Evolutionary conservation across 768 basidiomycete species (phyloP).

Genomic region (Russula foetens): DNA sequence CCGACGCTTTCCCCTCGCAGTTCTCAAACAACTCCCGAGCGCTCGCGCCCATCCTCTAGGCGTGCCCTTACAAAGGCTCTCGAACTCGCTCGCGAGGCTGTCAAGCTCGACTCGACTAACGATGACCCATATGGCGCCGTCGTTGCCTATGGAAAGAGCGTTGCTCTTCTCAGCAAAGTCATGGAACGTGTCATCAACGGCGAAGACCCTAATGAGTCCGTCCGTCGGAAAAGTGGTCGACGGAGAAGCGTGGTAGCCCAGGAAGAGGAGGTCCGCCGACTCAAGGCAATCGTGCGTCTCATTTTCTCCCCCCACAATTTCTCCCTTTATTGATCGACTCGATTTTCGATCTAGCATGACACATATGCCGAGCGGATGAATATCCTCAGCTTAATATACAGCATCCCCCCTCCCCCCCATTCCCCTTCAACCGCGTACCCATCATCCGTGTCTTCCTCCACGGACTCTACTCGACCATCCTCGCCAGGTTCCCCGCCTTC

Average conservation of each 20-base stretch:
- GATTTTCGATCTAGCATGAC: constrained; percentile 56
- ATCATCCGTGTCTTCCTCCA: constrained; percentile 35
- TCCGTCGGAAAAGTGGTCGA: constrained; percentile 47
- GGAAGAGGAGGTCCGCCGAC: constrained; percentile 79
- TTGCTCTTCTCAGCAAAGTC: constrained; percentile 80
- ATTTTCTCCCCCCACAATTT: background rate
- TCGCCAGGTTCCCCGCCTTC: constrained; percentile 47
- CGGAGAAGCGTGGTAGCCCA: constrained; percentile 81
- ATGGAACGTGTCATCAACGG: constrained; percentile 87
- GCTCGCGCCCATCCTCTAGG: constrained; percentile 66
- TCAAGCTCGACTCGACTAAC: constrained; percentile 79
- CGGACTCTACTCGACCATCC: constrained; percentile 43
- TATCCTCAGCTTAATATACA: constrained; percentile 84
- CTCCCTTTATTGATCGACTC: background rate
- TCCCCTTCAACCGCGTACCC: constrained; percentile 47
- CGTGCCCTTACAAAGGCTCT: constrained; percentile 80
- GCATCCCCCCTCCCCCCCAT: constrained; percentile 70
- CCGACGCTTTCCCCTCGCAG: constrained; percentile 35
- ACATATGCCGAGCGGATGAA: constrained; percentile 94
- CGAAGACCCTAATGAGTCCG: constrained; percentile 67
- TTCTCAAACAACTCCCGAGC: constrained; percentile 40
- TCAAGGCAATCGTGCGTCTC: constrained; percentile 80
- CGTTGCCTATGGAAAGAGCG: constrained; percentile 81
- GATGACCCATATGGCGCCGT: constrained; percentile 86
- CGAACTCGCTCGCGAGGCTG: constrained; percentile 84